Conservation (phyloP, 495 filamentous ascomycete genomes). For the Trypethelium eluteriae region DNA sequence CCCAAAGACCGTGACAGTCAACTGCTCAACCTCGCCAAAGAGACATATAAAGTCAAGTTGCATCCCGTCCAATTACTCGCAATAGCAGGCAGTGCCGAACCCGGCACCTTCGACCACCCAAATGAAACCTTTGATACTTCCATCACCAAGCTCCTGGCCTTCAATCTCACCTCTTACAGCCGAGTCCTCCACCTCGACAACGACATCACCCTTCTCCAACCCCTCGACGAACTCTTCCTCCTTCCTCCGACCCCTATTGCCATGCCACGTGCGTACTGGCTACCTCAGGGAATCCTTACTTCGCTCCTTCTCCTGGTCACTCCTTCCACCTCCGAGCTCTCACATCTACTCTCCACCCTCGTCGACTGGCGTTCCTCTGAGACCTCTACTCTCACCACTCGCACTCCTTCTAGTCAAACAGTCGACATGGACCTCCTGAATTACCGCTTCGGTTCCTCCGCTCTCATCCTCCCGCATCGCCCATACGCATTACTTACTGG, state of each 20-base stretch:
- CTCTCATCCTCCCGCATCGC: slow-evolving; percentile 67
- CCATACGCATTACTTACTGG: slow-evolving; percentile 61
- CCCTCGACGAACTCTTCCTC: slow-evolving; percentile 37
- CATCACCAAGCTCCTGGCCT: slow-evolving; percentile 36
- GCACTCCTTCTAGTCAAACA: slow-evolving; percentile 14
- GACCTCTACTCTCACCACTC: neutral
- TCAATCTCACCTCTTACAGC: slow-evolving; percentile 30
- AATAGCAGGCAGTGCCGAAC: slow-evolving; percentile 21
- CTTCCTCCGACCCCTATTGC: slow-evolving; percentile 33
- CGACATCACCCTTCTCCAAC: slow-evolving; percentile 32
- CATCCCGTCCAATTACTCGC: slow-evolving; percentile 29
- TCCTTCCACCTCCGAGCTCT: slow-evolving; percentile 26
- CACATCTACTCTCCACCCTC: slow-evolving; percentile 24
- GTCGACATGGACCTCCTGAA: slow-evolving; percentile 58
- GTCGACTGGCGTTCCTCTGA: slow-evolving; percentile 20
- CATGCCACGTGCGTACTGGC: slow-evolving; percentile 37
- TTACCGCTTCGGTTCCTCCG: slow-evolving; percentile 55
- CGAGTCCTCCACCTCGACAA: slow-evolving; percentile 36
- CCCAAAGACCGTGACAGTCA: slow-evolving; percentile 25
- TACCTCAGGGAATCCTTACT: slow-evolving; percentile 28
- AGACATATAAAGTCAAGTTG: slow-evolving; percentile 32
- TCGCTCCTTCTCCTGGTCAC: slow-evolving; percentile 32
- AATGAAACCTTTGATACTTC: slow-evolving; percentile 26
- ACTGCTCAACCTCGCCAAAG: slow-evolving; percentile 29
- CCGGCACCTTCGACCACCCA: slow-evolving; percentile 19